phyloP scores from a whole-genome alignment of 2,329 filamentous ascomycete genomes.

The Calonectria hongkongensis region DNA sequence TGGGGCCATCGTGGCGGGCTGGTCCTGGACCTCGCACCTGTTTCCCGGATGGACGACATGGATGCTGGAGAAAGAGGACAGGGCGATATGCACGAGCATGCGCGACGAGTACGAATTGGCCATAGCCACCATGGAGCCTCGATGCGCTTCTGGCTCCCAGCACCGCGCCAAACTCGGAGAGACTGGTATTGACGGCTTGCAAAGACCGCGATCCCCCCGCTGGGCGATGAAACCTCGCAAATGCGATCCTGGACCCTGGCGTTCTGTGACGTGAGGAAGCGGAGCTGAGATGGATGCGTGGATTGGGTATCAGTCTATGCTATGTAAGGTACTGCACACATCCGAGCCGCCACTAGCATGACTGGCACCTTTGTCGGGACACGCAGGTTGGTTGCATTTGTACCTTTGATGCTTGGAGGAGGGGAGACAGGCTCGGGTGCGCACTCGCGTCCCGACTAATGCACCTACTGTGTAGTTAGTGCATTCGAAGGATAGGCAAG shows the following conservation, averaged over 20 bases:
- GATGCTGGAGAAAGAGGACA: constrained; percentile 29
- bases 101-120: constrained; percentile 19
- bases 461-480: constrained; percentile 7
- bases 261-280: constrained; percentile 26
- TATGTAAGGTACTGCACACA: constrained; percentile 30
- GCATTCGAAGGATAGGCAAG: constrained; percentile 2
- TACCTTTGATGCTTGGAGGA: constrained; percentile 1
- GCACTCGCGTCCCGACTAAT: constrained; percentile 21
- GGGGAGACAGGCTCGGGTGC: not conserved
- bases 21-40: constrained; percentile 12
- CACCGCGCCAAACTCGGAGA: constrained; percentile 42
- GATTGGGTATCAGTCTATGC: constrained; percentile 28
- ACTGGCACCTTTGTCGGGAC: constrained; percentile 16
- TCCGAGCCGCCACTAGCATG: constrained; percentile 18
- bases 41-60: constrained; percentile 29
- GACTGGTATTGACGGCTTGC: constrained; percentile 31
- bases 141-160: constrained; percentile 21
- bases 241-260: constrained; percentile 50
- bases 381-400: constrained; percentile 27
- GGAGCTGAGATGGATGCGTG: constrained; percentile 28
- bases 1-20: not conserved
- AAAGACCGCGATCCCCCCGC: constrained; percentile 43
- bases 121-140: constrained; percentile 34
- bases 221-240: constrained; percentile 53
- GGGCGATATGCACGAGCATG: constrained; percentile 25